Base-by-base conservation (phyloP, 2,329 filamentous ascomycete genomes). In the Calonectria naviculata region DNA sequence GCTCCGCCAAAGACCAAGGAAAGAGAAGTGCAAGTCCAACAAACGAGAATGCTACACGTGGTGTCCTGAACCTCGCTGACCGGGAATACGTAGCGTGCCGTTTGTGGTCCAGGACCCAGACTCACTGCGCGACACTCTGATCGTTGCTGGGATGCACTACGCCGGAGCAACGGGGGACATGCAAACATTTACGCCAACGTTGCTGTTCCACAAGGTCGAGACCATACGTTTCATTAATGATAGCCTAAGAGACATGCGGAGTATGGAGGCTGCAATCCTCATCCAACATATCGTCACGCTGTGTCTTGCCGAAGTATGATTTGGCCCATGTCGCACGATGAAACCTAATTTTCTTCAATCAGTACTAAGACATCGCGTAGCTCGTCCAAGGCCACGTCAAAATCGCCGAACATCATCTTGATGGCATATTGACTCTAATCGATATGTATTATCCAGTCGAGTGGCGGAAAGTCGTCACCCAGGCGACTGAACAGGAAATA, bases 241-340 rank as follows among this genome's bases (percentile, higher is more conserved):
- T 3, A 69, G 72, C 60, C 10, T 77, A 2, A 36, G 62, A 1
- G 52, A 76, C 12, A 46, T 68, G 9, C 54, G 66, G 0, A 63
- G 68, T 1, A 60, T 63, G 0, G 71, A 67, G 0, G 31, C 75
- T 5, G 70, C 73, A 66, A 74, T 71, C 4, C 71, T 74, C 2
- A 70, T 77, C 2, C 62, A 75, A 0, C 75, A 77, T 17, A 71
- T 77, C 1, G 73, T 74, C 0, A 67, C 72, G 0, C 38, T 77
- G 0, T 75, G 68, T n/a, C 71, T 76, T 8, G 67, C 75, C 2
- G 75, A 77, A n/a, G 75, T 77, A 60, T 68, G 41, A 44, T 64
- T 21, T 36, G n/a, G n/a, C n/a, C n/a, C 42, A 21, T 8, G 8
- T 10, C 8, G 21, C 5, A n/a, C 19, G 19, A n/a, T 21, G 41